These are phyloP conservation scores for Daldinia decipiens DNA, from an alignment of 495 filamentous ascomycete species.

Conservation along the genomic window DNA sequence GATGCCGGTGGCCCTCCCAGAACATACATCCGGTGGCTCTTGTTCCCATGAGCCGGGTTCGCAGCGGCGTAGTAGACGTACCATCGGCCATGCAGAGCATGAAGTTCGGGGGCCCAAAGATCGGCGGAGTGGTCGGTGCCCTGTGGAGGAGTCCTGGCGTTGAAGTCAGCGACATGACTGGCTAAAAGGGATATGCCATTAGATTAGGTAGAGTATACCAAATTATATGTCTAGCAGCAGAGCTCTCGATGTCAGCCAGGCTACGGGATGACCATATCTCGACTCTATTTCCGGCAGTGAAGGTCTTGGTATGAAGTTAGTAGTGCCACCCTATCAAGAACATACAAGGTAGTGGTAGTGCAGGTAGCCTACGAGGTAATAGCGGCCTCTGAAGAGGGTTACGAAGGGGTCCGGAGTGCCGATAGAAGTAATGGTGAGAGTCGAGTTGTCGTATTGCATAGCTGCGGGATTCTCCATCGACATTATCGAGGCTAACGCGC, in stretches of 20 bases:
- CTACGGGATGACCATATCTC: slow-evolving; percentile 49
- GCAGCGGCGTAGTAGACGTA: slow-evolving; percentile 50
- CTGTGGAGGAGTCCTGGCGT: slow-evolving; percentile 43
- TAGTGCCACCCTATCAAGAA: not conserved
- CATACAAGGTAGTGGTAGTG: not conserved
- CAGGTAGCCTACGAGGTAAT: slow-evolving; percentile 41
- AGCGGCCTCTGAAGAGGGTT: slow-evolving; percentile 39
- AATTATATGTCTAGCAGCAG: slow-evolving; percentile 43
- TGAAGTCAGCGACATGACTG: slow-evolving; percentile 10
- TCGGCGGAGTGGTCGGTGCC: slow-evolving; percentile 48
- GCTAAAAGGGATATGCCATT: not conserved
- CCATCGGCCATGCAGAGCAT: slow-evolving; percentile 47
- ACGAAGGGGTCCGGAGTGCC: slow-evolving; percentile 48
- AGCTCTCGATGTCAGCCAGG: slow-evolving; percentile 45
- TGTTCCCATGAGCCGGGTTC: slow-evolving; percentile 41
- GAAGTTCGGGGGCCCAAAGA: slow-evolving; percentile 50
- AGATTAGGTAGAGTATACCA: slow-evolving; percentile 31
- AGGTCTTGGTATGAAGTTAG: slow-evolving; percentile 41
- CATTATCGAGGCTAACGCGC: slow-evolving; percentile 37
- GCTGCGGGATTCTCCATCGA: slow-evolving; percentile 32
- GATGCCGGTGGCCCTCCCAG: slow-evolving; percentile 43
- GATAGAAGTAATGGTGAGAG: slow-evolving; percentile 44
- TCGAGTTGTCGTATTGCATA: slow-evolving; percentile 47
- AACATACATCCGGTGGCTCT: slow-evolving; percentile 50
- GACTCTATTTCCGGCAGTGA: slow-evolving; percentile 47